Percentiles rank a stretch among this genome's conserved stretches.
phyloP scores from a whole-genome alignment of 2,329 filamentous ascomycete genomes.

The Penicillium griseofulvum region DNA sequence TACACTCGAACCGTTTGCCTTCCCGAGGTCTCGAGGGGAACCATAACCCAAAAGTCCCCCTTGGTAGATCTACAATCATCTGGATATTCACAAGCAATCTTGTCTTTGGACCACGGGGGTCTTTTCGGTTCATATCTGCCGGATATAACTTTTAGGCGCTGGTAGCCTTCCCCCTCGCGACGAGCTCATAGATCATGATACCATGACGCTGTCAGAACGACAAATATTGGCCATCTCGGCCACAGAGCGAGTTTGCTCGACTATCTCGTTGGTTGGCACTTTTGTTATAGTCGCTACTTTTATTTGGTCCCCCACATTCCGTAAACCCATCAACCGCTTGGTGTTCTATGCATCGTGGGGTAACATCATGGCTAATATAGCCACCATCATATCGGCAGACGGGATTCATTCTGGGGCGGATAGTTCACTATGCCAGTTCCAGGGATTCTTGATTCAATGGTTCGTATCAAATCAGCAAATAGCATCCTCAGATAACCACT shows the following conservation, averaged over 20 bases:
- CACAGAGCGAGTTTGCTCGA: conserved; percentile 67
- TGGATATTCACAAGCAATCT: background rate
- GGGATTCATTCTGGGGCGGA: conserved; percentile 53
- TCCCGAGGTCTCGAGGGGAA: background rate
- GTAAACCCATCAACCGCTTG: conserved; percentile 82
- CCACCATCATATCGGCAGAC: conserved; percentile 67
- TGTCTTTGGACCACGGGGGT: background rate
- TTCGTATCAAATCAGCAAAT: conserved; percentile 44
- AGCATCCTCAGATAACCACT: conserved; percentile 1
- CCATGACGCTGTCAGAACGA: conserved; percentile 27
- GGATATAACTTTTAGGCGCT: conserved; percentile 1
- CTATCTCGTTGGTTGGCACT: conserved; percentile 68
- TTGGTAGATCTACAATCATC: background rate
- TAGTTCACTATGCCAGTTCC: conserved; percentile 67
- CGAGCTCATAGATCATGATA: conserved; percentile 10
- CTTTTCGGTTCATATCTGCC: background rate
- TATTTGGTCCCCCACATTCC: conserved; percentile 64
- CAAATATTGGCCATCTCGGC: conserved; percentile 57
- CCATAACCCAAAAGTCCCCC: background rate
- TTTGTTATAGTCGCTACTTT: conserved; percentile 72
- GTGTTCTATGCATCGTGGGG: conserved; percentile 82
- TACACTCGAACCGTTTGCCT: background rate
- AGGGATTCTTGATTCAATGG: conserved; percentile 81
- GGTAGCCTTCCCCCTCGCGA: background rate
- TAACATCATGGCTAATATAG: conserved; percentile 74